Conservation (phyloP, 352 stramenopile species). For the Thraustochytrium striatum region DNA sequence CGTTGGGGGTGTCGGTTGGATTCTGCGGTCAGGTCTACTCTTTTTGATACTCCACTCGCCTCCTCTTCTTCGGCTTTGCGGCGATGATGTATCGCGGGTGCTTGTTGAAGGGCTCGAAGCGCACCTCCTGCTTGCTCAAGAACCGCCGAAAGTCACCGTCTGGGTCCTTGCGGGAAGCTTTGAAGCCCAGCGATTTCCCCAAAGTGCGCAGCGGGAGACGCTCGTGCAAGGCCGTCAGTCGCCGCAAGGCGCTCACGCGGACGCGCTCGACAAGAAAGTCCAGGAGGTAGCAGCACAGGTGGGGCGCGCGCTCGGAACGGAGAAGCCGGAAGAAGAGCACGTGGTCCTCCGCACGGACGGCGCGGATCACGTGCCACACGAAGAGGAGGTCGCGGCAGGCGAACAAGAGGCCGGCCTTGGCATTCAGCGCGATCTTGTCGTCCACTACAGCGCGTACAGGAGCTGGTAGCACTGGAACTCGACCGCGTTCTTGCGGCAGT, state of each 20-base stretch:
- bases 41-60: too few relatives aligned
- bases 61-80: too few relatives aligned
- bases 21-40: too few relatives aligned
- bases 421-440: slow-evolving; percentile 54
- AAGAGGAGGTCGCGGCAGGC: slow-evolving; percentile 65
- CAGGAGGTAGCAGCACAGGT: slow-evolving; percentile 1
- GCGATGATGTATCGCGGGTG: too few relatives aligned
- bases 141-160: slow-evolving; percentile 1
- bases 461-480: slow-evolving; percentile 27
- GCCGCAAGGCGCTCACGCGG: background rate
- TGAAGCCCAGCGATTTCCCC: background rate
- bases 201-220: background rate
- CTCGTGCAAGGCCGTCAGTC: background rate
- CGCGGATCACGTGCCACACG: slow-evolving; percentile 58
- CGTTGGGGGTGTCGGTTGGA: too few relatives aligned
- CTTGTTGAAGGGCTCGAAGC: too few relatives aligned
- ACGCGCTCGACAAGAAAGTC: background rate
- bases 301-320: background rate
- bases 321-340: slow-evolving; percentile 13
- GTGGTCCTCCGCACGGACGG: background rate
- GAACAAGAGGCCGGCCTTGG: background rate
- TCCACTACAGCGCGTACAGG: slow-evolving; percentile 70
- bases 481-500: slow-evolving; percentile 64
- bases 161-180: background rate
- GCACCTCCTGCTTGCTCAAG: background rate